Conservation (phyloP, 768 basidiomycete genomes). For the Psilocybe cyanescens region DNA sequence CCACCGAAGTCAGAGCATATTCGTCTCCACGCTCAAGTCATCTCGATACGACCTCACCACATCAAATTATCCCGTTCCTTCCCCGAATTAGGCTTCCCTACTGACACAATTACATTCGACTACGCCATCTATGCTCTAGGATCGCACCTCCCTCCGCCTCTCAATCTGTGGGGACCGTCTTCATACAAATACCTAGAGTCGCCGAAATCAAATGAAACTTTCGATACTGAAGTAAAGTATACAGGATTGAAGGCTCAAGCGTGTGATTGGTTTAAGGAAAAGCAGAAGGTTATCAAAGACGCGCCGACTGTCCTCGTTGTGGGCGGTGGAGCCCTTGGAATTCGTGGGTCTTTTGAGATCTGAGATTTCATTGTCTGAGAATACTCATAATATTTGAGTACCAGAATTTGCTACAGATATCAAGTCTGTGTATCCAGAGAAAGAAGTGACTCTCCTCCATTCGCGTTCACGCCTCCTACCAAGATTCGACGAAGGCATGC, state of each 20-base stretch:
- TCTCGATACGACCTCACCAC: conserved; percentile 38
- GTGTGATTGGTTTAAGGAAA: conserved; percentile 52
- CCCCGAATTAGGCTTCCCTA: conserved; percentile 46
- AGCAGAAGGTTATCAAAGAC: conserved; percentile 49
- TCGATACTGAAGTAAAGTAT: conserved; percentile 23
- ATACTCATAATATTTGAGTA: neutral
- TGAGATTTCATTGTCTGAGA: neutral
- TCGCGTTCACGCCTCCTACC: conserved; percentile 59
- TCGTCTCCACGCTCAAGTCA: conserved; percentile 50
- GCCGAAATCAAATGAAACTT: neutral
- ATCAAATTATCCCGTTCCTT: conserved; percentile 51
- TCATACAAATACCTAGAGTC: conserved; percentile 6
- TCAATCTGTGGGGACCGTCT: conserved; percentile 53
- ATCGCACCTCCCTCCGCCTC: conserved; percentile 55
- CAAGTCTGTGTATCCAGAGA: conserved; percentile 52
- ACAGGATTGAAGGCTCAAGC: conserved; percentile 51
- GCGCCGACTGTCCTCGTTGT: conserved; percentile 62
- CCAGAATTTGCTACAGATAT: conserved; percentile 71
- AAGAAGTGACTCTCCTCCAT: conserved; percentile 61
- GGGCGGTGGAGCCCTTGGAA: conserved; percentile 75
- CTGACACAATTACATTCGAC: conserved; percentile 48
- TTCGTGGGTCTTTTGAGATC: conserved; percentile 48
- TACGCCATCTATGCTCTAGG: conserved; percentile 67
- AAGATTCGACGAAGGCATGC: conserved; percentile 54
- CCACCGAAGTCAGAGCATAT: conserved; percentile 28